Evolutionary conservation across 139 green algal species (phyloP), one percentile per base, ranked within the genome.

Genomic region (Chlamydomonas sphaeroides): DNA sequence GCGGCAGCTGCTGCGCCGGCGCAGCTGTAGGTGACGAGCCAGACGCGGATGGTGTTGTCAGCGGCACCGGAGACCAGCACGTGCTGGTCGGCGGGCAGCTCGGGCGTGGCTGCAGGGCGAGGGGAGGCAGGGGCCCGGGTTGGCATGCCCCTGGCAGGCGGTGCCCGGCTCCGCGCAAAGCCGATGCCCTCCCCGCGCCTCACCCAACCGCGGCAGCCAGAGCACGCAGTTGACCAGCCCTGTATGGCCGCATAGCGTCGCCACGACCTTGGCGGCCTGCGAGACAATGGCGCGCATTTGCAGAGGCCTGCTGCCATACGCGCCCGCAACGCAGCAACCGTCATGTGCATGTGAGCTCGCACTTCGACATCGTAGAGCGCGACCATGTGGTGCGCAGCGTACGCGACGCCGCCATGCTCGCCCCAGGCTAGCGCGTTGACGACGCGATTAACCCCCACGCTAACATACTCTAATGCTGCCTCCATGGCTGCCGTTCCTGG

Each of bases 161-260:
- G n/a, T n/a, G n/a, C n/a, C n/a, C n/a, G n/a, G n/a, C n/a, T n/a
- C n/a, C n/a, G n/a, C n/a, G n/a, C n/a, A n/a, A n/a, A n/a, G n/a
- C n/a, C n/a, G n/a, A n/a, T n/a, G n/a, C n/a, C n/a, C 45, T 53
- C 45, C 11, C 45, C 11, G 14, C 45, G 28, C 0, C 11, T 38
- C 71, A 90, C 88, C 89, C 84, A 76, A 26, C 8, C 30, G 21
- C 5, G 85, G 85, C 35, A 96, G 56, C 94, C 94, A 98, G 32
- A 73, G 73, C 61, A 97, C 84, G 68, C 95, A 97, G 84, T 93
- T 95, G 15, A 98, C 94, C 20, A 85, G 70, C 20, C 82, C 89
- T 3, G 84, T 92, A 79, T 98, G 95, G 0, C 95, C 95, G n/a
- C 88, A 78, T 38, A 98, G 70, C 0, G 90, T 93, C 5, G 76